Conservation (phyloP, 2,329 filamentous ascomycete genomes). For the Pseudogymnoascus sp. region DNA sequence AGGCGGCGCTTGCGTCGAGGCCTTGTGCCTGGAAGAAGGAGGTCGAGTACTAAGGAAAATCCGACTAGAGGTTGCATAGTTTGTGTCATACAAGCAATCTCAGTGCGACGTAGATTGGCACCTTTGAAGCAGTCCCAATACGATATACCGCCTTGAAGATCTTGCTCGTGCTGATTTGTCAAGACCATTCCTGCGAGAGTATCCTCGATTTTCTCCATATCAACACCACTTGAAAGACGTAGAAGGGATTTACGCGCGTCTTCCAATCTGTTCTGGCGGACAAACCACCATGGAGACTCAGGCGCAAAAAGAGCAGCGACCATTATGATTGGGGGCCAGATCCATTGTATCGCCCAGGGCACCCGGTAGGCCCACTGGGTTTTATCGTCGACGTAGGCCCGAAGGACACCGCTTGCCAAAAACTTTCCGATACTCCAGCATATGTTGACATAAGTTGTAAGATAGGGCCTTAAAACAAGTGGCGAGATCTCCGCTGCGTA, state of each 20-base stretch:
- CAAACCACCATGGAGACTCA: conserved; percentile 43
- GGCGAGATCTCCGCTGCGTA: conserved; percentile 40
- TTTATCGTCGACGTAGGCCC: conserved; percentile 32
- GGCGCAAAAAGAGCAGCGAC: conserved; percentile 37
- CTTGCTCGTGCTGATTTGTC: conserved; percentile 46
- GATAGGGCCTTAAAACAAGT: conserved; percentile 41
- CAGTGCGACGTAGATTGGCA: conserved; percentile 39
- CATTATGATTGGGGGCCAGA: conserved; percentile 52
- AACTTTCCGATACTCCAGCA: conserved; percentile 34
- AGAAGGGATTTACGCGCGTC: conserved; percentile 31
- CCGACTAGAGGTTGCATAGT: conserved; percentile 54
- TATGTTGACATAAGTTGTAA: conserved; percentile 37
- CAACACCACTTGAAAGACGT: conserved; percentile 25
- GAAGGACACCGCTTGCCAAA: conserved; percentile 39
- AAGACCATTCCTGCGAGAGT: conserved; percentile 47
- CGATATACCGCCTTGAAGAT: conserved; percentile 33
- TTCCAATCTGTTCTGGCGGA: conserved; percentile 34
- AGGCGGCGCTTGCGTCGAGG: conserved; percentile 39
- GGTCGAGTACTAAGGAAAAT: conserved; percentile 54
- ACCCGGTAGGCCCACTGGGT: conserved; percentile 43
- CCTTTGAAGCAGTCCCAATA: conserved; percentile 44
- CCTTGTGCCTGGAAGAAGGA: conserved; percentile 51
- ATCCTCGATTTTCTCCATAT: conserved; percentile 31
- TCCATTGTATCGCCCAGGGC: conserved; percentile 45
- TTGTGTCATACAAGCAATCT: conserved; percentile 49